Conservation (phyloP, 305 asterid genomes). For the Fraxinus floribunda region DNA sequence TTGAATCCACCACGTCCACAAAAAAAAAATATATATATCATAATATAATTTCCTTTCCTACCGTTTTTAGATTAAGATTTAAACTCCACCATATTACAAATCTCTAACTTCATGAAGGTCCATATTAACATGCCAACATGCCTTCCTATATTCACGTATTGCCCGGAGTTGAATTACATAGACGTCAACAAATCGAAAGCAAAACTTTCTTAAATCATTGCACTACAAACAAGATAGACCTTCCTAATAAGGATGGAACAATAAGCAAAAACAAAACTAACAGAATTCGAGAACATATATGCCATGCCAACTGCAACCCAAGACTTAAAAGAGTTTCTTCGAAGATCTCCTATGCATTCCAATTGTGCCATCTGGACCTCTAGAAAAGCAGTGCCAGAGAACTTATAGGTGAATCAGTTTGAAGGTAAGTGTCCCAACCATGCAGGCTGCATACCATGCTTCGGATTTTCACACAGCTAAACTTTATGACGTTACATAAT, state of each 20-base stretch:
- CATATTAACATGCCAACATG: not conserved
- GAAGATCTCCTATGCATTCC: not conserved
- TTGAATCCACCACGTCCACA: not conserved
- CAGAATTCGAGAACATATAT: not conserved
- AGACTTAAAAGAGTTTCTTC: not conserved
- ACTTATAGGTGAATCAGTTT: not conserved
- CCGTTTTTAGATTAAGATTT: not conserved
- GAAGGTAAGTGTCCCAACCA: not conserved
- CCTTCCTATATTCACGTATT: not conserved
- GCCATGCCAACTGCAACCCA: not conserved
- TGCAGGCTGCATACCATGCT: not conserved
- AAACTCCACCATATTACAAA: not conserved
- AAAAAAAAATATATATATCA: not conserved
- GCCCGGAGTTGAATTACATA: not conserved
- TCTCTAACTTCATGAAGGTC: too few relatives aligned
- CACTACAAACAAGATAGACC: not conserved
- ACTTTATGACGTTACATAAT: not conserved
- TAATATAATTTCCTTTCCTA: not conserved
- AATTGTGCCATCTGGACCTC: not conserved
- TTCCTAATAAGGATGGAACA: not conserved
- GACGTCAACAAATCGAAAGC: not conserved
- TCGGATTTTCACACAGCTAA: not conserved
- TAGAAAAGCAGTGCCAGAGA: not conserved
- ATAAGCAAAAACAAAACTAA: conserved; percentile 8
- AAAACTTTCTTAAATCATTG: not conserved